These are phyloP conservation scores for Gnomoniopsis smithogilvyi DNA, from an alignment of 2,329 filamentous ascomycete species.

Conservation along the genomic window DNA sequence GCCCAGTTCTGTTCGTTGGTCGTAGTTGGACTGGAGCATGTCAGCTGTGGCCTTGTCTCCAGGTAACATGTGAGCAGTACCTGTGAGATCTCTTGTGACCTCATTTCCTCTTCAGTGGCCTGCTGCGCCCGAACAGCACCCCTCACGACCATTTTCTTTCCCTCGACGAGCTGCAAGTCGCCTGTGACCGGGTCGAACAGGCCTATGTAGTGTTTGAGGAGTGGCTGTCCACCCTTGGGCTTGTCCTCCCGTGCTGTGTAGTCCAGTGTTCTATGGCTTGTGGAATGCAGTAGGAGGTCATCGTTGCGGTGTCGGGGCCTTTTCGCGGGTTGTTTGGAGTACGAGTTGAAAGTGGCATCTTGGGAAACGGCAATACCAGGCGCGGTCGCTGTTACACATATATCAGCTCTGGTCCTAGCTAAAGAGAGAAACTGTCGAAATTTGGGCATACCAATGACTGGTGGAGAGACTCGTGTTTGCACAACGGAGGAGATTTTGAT, in stretches of 20 bases:
- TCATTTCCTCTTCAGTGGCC: conserved; percentile 43
- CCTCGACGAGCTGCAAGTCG: conserved; percentile 58
- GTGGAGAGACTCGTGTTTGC: conserved; percentile 24
- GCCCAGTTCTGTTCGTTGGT: conserved; percentile 67
- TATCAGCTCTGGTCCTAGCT: neutral
- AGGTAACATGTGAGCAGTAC: conserved; percentile 25
- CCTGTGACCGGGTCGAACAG: conserved; percentile 60
- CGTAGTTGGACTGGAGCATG: conserved; percentile 49
- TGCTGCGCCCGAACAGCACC: conserved; percentile 55
- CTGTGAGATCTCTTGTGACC: conserved; percentile 32
- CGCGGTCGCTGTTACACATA: conserved; percentile 32
- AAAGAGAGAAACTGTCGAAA: neutral
- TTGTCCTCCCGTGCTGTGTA: conserved; percentile 57
- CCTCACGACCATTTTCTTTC: conserved; percentile 61
- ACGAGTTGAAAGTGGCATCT: conserved; percentile 44
- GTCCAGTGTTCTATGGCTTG: conserved; percentile 53
- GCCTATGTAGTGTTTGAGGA: conserved; percentile 62
- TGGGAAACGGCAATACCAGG: conserved; percentile 36
- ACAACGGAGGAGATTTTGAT: conserved; percentile 30
- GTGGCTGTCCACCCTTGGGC: conserved; percentile 34
- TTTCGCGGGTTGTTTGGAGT: conserved; percentile 37
- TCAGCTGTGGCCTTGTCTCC: neutral
- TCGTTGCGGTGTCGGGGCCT: conserved; percentile 28
- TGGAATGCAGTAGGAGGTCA: conserved; percentile 57
- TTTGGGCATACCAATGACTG: conserved; percentile 28